phyloP scores from a whole-genome alignment of 805 yeast species.

The Lipomyces anomalus region DNA sequence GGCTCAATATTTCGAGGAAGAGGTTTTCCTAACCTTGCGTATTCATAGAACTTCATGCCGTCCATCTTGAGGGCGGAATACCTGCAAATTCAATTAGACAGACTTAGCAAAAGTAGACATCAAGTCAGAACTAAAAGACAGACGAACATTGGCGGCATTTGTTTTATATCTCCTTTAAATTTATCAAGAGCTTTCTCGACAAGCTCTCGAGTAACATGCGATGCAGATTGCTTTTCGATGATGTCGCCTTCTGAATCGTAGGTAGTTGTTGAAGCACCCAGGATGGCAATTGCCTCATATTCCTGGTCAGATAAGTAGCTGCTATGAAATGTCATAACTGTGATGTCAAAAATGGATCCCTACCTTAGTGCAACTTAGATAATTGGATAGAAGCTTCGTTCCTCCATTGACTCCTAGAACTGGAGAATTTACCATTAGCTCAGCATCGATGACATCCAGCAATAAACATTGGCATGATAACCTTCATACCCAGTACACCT shows the following conservation, averaged over 20 bases:
- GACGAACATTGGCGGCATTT: constrained; percentile 80
- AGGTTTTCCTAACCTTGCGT: constrained; percentile 82
- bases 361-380: constrained; percentile 66
- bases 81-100: background rate
- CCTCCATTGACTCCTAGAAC: constrained; percentile 92
- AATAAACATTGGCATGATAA: no score
- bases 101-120: background rate
- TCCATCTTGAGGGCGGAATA: constrained; percentile 86
- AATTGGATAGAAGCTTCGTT: constrained; percentile 71
- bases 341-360: no score
- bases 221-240: constrained; percentile 49
- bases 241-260: constrained; percentile 90
- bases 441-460: no score
- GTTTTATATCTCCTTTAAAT: constrained; percentile 76
- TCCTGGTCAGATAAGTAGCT: constrained; percentile 8
- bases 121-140: no score
- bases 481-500: no score
- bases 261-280: constrained; percentile 89
- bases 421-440: no score
- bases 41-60: constrained; percentile 90
- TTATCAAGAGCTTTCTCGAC: constrained; percentile 48
- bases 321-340: no score
- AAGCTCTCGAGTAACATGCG: constrained; percentile 51
- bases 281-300: constrained; percentile 75
- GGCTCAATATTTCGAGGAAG: constrained; percentile 78